Evolutionary conservation across 2,329 filamentous ascomycete genomes (phyloP), one percentile per base, ranked within the genome.

Genomic region (Bipolaris victoriae): DNA sequence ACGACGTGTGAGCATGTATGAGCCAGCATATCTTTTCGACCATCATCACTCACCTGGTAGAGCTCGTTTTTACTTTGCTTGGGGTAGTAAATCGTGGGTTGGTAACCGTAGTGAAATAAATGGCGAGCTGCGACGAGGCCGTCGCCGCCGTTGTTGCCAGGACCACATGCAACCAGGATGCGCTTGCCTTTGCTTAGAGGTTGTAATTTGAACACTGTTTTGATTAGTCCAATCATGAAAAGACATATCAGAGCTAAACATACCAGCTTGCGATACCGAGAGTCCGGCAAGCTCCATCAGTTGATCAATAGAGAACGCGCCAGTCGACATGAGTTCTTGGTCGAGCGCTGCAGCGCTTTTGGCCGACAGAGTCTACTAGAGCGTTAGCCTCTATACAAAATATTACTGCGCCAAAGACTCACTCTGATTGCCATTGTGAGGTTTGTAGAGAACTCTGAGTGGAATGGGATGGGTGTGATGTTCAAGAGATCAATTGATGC

Each of bases 251-350:
- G 7, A 7, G 7, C 2, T 15, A 5, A 22, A 53, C 57, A 26
- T 73, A 93, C 92, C 88, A 49, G 90, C 92, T 82, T 98, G 92
- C 11, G 94, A 94, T 24, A 98, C 92, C 1, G 92, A 93, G 0
- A 99, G 83, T 0, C 95, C 95, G 41, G 95, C 95, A 7, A 99
- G 81, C 75, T 98, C 95, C 95, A 99, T 98, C 47, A 99, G 82
- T 78, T 99, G 95, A 73, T 98, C 95, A 53, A 99, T 85, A 10
- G 92, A 96, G 79, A 97, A 99, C 7, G 90, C 92, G 37, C 86
- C 86, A 0, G 88, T 86, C 72, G 87, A 90, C 93, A 99, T 98
- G 61, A 99, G 88, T 74, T 99, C 94, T 76, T 91, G 88, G 75
- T 99, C 95, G 16, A 99, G 85, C 46, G 91, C 90, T 0, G 91